A percentile compares a stretch with the other conserved stretches of the same genome.
Conservation (phyloP, 495 filamentous ascomycete genomes). For the Neurospora sp. region DNA sequence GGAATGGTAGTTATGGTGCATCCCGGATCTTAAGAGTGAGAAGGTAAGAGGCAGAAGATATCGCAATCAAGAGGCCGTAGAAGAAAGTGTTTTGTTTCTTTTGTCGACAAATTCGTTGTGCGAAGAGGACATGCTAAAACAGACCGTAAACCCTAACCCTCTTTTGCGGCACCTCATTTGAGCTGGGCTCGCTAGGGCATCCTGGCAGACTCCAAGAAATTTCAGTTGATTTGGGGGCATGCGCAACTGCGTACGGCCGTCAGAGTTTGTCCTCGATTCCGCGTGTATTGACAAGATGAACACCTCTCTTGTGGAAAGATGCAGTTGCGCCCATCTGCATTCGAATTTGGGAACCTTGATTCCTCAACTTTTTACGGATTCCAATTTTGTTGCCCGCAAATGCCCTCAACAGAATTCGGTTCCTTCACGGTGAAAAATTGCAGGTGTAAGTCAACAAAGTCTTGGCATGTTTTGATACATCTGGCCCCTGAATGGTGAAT, state of each 20-base stretch:
- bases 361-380: no score
- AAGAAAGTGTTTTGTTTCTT: background rate
- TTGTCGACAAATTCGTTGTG: background rate
- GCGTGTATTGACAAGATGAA: background rate
- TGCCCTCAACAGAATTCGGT: no score
- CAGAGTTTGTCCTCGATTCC: no score
- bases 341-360: no score
- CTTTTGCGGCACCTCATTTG: background rate
- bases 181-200: background rate
- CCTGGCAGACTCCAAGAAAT: background rate
- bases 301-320: background rate
- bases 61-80: background rate
- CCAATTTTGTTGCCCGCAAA: no score
- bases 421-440: background rate
- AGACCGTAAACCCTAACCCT: background rate
- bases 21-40: background rate
- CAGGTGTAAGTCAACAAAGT: background rate
- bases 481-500: background rate
- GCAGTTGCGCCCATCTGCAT: no score
- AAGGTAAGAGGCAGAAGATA: background rate
- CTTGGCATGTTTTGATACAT: background rate
- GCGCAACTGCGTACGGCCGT: no score
- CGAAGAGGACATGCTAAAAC: background rate
- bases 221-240: no score
- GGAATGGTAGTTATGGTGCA: background rate